These are phyloP conservation scores for Teunomyces panamensis DNA, from an alignment of 805 yeast species.

Conservation along the genomic window DNA sequence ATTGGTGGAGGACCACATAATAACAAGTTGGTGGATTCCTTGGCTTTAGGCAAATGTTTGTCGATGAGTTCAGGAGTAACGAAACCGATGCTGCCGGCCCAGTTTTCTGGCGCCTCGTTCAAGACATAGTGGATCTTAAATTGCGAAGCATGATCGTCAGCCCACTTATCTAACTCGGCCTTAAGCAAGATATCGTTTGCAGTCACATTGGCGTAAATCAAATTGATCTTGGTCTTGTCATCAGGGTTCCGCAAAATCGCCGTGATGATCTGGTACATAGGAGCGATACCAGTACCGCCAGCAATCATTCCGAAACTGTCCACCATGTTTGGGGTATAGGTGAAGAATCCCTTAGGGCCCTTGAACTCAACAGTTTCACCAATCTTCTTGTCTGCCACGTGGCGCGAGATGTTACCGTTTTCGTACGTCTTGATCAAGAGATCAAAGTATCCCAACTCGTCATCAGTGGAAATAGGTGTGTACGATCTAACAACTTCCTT, in stretches of 20 bases:
- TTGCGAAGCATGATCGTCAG: slow-evolving; percentile 50
- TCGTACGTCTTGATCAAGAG: slow-evolving; percentile 83
- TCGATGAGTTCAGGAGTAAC: slow-evolving; percentile 73
- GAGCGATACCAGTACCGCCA: slow-evolving; percentile 96
- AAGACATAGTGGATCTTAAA: slow-evolving; percentile 71
- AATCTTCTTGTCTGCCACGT: slow-evolving; percentile 65
- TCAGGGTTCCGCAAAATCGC: slow-evolving; percentile 73
- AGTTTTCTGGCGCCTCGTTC: slow-evolving; percentile 66
- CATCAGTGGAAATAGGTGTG: slow-evolving; percentile 85
- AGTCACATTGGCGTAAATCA: slow-evolving; percentile 79
- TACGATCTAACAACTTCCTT: slow-evolving; percentile 83
- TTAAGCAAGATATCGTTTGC: slow-evolving; percentile 78
- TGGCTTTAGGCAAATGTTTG: slow-evolving; percentile 58
- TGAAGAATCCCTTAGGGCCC: slow-evolving; percentile 90
- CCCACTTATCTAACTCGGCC: slow-evolving; percentile 72
- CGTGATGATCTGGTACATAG: slow-evolving; percentile 90
- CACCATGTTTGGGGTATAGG: slow-evolving; percentile 77
- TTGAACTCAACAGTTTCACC: slow-evolving; percentile 78
- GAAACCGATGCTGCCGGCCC: slow-evolving; percentile 80
- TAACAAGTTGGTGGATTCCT: slow-evolving; percentile 64
- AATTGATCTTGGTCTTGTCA: slow-evolving; percentile 71
- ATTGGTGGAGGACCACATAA: slow-evolving; percentile 95
- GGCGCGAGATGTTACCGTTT: slow-evolving; percentile 77
- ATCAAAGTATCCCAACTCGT: slow-evolving; percentile 78
- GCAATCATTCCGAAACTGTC: slow-evolving; percentile 83